A percentile compares a stretch with the other conserved stretches of the same genome.
Conservation (phyloP, 805 yeast genomes). For the Pichia thaimueangensis region DNA sequence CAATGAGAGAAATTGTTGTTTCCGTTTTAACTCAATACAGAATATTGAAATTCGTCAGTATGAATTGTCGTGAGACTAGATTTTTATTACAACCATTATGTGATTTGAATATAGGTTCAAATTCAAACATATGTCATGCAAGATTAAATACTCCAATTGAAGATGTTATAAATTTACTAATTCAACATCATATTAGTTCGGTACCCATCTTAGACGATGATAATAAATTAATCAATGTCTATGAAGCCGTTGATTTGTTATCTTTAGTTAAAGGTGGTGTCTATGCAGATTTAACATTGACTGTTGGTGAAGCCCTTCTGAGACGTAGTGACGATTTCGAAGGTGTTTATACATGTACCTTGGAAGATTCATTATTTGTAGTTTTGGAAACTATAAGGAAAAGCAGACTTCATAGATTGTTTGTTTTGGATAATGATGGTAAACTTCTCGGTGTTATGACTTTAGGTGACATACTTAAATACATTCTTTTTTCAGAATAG, state of each 20-base stretch:
- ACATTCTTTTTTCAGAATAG: slow-evolving; percentile 67
- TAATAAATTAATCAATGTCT: slow-evolving; percentile 70
- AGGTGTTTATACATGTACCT: slow-evolving; percentile 94
- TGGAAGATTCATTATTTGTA: slow-evolving; percentile 77
- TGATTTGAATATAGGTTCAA: slow-evolving; percentile 60
- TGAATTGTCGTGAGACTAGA: slow-evolving; percentile 91
- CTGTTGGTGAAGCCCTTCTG: slow-evolving; percentile 94
- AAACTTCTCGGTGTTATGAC: slow-evolving; percentile 78
- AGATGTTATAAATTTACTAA: slow-evolving; percentile 80
- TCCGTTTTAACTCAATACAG: slow-evolving; percentile 94
- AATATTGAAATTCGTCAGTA: slow-evolving; percentile 88
- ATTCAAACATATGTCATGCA: slow-evolving; percentile 60
- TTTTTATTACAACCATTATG: slow-evolving; percentile 70
- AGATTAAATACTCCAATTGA: slow-evolving; percentile 88
- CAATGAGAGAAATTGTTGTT: slow-evolving; percentile 90
- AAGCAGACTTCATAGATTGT: slow-evolving; percentile 83
- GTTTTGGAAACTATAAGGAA: slow-evolving; percentile 90
- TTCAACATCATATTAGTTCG: slow-evolving; percentile 78
- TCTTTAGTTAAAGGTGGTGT: slow-evolving; percentile 91
- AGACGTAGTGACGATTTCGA: slow-evolving; percentile 93
- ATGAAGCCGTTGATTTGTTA: slow-evolving; percentile 92
- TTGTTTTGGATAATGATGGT: slow-evolving; percentile 84
- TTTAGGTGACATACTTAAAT: slow-evolving; percentile 81
- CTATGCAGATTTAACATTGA: slow-evolving; percentile 79
- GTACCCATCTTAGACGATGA: slow-evolving; percentile 82